Base-by-base conservation (phyloP, 176 grass and related monocot species). In the Coix lacrymajobi region DNA sequence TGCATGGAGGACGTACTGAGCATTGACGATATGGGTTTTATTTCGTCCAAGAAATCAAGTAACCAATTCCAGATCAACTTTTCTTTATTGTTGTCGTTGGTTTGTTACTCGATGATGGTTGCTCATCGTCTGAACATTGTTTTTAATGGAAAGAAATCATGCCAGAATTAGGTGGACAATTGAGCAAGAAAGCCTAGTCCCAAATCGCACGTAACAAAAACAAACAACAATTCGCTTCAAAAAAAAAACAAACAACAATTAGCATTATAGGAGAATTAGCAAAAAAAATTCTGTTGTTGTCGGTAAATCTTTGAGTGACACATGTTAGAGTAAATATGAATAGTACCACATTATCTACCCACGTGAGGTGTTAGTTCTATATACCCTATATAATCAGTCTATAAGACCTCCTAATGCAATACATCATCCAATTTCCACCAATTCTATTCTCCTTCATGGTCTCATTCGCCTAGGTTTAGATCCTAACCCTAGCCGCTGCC, bases 151-250 rank as follows among this genome's bases (percentile, higher is more conserved):
- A 63, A 73, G 22, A 54, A 30, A 31, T 14, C 14, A 9, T 75
- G 31, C 2, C 8, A 4, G 25, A 37, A 37, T 51, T 65, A 37
- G 71, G 17, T 38, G 57, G 32, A 40, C 11, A 31, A 40, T 56
- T 28, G 2, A 67, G 34, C 82, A 76, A 56, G 44, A 67, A 67
- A 32, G 7, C 16, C 38, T 57, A 43, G 45, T 4, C n/a, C 31
- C 32, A 56, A 56, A 54, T 19, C 71, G 67, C 71, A 65, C 33
- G 44, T 10, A 76, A 84, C 62, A 67, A n/a, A n/a, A 61, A 76
- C 62, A 32, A 67, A 29, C 44, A 19, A 31, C 9, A 63, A 76
- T 40, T 54, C n/a, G n/a, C n/a, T n/a, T n/a, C n/a, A n/a, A n/a
- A n/a, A n/a, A n/a, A n/a, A n/a, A n/a, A 61, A 76, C 62, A 32